Evolutionary conservation across 768 basidiomycete genomes (phyloP).

Genomic region (Porphyrellus cyaneotinctus): DNA sequence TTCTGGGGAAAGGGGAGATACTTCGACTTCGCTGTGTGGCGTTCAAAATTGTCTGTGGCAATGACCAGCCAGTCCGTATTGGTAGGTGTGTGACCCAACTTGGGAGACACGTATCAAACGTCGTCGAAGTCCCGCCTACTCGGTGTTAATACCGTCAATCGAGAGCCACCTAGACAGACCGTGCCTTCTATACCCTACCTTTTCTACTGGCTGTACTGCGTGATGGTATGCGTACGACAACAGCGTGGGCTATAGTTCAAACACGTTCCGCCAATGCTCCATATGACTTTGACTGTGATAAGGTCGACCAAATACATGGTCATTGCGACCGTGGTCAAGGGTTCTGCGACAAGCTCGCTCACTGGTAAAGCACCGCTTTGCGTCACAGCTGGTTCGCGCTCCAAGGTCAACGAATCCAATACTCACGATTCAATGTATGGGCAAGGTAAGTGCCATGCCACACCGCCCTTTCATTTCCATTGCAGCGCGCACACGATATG

Average conservation of each 20-base stretch:
- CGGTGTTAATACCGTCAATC: constrained; percentile 9
- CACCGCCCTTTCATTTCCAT: background rate
- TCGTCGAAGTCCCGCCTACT: constrained; percentile 1
- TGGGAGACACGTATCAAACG: constrained; percentile 3
- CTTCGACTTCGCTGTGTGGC: constrained; percentile 8
- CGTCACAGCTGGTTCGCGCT: background rate
- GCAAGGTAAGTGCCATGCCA: background rate
- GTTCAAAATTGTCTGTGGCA: constrained; percentile 6
- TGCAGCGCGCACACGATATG: background rate
- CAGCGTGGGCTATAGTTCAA: background rate
- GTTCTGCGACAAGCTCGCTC: background rate
- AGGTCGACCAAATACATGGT: background rate
- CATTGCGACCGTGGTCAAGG: background rate
- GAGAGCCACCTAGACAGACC: constrained; percentile 7
- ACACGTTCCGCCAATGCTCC: background rate
- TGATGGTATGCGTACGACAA: constrained; percentile 5
- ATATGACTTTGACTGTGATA: background rate
- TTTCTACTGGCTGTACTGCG: constrained; percentile 1
- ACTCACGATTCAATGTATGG: background rate
- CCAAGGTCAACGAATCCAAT: background rate
- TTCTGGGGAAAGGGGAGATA: constrained; percentile 2
- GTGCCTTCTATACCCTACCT: background rate
- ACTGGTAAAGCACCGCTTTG: background rate
- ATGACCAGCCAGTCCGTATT: constrained; percentile 9
- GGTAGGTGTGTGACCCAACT: constrained; percentile 1